phyloP scores from a whole-genome alignment of 2,329 filamentous ascomycete genomes.

The Cladosporium sp. region DNA sequence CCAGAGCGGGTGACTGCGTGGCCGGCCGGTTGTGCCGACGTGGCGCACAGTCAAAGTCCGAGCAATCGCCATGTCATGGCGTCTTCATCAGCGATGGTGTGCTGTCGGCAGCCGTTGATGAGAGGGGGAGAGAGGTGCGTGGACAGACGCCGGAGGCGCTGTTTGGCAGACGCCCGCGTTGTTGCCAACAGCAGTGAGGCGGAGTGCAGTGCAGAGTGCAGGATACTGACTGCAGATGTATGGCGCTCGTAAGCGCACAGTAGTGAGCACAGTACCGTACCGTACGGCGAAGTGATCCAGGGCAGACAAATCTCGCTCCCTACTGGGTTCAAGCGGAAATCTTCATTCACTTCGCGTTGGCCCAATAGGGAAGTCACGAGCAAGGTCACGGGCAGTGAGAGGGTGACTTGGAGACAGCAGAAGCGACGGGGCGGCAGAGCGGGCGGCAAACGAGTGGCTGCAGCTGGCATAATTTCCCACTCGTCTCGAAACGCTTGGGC shows the following conservation, averaged over 20 bases:
- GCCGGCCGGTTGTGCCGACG: conserved; percentile 6
- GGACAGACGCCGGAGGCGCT: neutral
- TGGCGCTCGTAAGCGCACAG: neutral
- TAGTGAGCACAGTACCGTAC: no score
- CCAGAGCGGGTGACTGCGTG: conserved; percentile 9
- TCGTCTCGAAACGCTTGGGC: neutral
- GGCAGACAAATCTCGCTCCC: neutral
- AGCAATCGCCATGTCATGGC: conserved; percentile 11
- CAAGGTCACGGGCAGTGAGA: neutral
- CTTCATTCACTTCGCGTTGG: neutral
- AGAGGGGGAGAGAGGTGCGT: conserved; percentile 7
- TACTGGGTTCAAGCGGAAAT: neutral
- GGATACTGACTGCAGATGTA: neutral
- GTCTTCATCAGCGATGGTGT: conserved; percentile 11
- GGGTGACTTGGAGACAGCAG: neutral
- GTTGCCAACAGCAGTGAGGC: neutral
- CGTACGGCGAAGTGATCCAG: neutral
- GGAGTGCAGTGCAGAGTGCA: neutral
- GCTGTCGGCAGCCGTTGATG: conserved; percentile 17
- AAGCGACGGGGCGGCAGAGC: neutral
- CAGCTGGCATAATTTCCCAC: neutral
- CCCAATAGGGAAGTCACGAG: neutral
- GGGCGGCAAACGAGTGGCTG: neutral
- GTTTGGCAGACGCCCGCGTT: conserved; percentile 7
- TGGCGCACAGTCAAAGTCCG: neutral